Percentiles rank a stretch among this genome's conserved stretches.
Evolutionary conservation across 805 yeast species (phyloP).

Genomic region (Maudiozyma serrabonitensis): DNA sequence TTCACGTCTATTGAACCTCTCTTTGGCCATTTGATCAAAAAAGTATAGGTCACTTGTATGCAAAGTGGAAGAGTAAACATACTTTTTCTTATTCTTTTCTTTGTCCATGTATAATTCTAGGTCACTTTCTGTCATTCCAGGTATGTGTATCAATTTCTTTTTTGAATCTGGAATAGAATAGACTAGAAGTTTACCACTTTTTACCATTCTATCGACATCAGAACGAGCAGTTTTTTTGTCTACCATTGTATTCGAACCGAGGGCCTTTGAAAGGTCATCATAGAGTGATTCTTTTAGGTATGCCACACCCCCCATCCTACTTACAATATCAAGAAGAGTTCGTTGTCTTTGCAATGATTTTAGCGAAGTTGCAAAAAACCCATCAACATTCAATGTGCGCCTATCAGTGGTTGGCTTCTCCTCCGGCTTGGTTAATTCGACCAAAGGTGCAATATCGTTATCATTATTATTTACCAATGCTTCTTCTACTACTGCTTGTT

Average conservation of each 20-base stretch:
- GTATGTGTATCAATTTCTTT: slow-evolving; percentile 18
- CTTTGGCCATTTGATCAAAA: slow-evolving; percentile 25
- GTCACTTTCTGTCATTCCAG: slow-evolving; percentile 12
- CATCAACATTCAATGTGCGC: slow-evolving; percentile 18
- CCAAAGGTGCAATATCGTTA: not conserved
- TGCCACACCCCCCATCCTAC: slow-evolving; percentile 37
- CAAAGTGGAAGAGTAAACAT: slow-evolving; percentile 17
- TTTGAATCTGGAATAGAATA: slow-evolving; percentile 13
- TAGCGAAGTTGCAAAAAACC: slow-evolving; percentile 34
- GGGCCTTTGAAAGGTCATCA: slow-evolving; percentile 31
- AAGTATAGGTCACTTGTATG: slow-evolving; percentile 27
- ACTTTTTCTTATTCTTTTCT: slow-evolving; percentile 23
- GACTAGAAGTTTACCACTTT: slow-evolving; percentile 15
- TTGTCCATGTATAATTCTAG: slow-evolving; percentile 13
- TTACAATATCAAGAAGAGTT: slow-evolving; percentile 34
- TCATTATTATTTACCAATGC: not conserved
- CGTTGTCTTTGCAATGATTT: slow-evolving; percentile 37
- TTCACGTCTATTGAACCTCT: slow-evolving; percentile 21
- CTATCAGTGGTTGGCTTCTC: not conserved
- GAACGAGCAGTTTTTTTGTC: slow-evolving; percentile 47
- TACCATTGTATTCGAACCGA: slow-evolving; percentile 33
- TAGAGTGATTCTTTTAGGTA: slow-evolving; percentile 35
- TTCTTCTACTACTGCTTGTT: not conserved
- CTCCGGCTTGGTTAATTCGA: not conserved
- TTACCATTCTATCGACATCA: slow-evolving; percentile 30